Conservation (phyloP, 2,329 filamentous ascomycete species). For the Zasmidium angulare region DNA sequence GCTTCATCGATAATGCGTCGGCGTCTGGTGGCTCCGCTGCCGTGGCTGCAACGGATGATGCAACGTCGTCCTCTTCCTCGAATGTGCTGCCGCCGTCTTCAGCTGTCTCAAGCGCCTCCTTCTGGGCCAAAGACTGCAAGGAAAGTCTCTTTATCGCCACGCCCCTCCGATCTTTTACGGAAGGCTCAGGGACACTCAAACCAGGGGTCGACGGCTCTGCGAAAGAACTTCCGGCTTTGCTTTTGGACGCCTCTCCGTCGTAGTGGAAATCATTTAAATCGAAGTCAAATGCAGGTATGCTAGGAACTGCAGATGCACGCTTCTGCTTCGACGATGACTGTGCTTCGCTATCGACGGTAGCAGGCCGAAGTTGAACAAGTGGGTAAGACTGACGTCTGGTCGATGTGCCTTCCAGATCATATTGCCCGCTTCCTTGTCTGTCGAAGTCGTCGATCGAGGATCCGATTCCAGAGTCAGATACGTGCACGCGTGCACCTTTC, state of each 20-base stretch:
- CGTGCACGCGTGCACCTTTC: slow-evolving; percentile 34
- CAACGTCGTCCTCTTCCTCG: slow-evolving; percentile 20
- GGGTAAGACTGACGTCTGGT: slow-evolving; percentile 14
- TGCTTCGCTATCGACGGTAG: neutral
- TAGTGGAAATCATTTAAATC: neutral
- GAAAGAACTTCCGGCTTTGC: neutral
- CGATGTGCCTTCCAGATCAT: slow-evolving; percentile 7
- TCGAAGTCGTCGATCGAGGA: slow-evolving; percentile 30
- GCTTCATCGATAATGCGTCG: slow-evolving; percentile 18
- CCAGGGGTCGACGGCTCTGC: slow-evolving; percentile 11
- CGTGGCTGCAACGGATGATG: slow-evolving; percentile 24
- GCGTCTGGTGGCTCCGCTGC: slow-evolving; percentile 22
- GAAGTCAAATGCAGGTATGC: slow-evolving; percentile 2
- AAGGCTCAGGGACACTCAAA: slow-evolving; percentile 8
- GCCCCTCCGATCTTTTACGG: slow-evolving; percentile 7
- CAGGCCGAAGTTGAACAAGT: slow-evolving; percentile 7
- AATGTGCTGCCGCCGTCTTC: slow-evolving; percentile 28
- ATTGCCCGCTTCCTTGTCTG: slow-evolving; percentile 4
- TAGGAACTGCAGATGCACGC: neutral
- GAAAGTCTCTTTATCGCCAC: slow-evolving; percentile 16
- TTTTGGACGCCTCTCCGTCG: neutral
- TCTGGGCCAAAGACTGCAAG: slow-evolving; percentile 12
- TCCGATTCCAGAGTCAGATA: slow-evolving; percentile 52
- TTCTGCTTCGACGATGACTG: slow-evolving; percentile 4
- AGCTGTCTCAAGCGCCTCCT: slow-evolving; percentile 36